Percentiles rank a stretch among this genome's conserved stretches.
phyloP scores from a whole-genome alignment of 2,329 filamentous ascomycete genomes.

The Helicocarpus griseus region DNA sequence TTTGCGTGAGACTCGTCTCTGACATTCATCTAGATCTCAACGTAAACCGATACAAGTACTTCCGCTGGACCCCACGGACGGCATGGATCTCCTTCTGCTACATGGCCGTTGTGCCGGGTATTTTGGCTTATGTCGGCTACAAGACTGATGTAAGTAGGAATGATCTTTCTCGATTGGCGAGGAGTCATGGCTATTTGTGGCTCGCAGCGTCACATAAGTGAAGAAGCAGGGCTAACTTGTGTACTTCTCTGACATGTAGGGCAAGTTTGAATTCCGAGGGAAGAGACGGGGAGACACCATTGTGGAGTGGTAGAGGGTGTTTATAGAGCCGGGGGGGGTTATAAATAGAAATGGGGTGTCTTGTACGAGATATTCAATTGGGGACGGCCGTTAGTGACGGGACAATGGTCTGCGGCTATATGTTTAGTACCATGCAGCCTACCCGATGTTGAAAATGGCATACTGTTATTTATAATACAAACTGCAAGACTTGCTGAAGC shows the following conservation, averaged over 20 bases:
- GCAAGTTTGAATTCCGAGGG: conserved; percentile 72
- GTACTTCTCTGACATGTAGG: conserved; percentile 43
- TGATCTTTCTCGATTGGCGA: not conserved
- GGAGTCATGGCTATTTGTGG: not conserved
- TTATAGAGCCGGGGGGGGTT: conserved; percentile 14
- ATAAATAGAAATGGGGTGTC: not conserved
- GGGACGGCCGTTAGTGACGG: not conserved
- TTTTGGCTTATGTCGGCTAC: conserved; percentile 64
- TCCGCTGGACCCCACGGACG: conserved; percentile 82
- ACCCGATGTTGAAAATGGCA: no score
- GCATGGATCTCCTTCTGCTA: conserved; percentile 73
- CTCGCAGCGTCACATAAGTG: no score
- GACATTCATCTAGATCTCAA: conserved; percentile 1
- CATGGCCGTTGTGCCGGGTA: conserved; percentile 59
- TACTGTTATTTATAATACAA: no score
- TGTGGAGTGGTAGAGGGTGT: conserved; percentile 56
- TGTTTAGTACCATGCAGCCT: no score
- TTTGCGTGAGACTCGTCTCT: not conserved
- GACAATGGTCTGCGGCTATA: no score
- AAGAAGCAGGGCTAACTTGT: not conserved
- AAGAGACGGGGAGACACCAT: conserved; percentile 85
- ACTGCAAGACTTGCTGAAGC: no score
- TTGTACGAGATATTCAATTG: not conserved
- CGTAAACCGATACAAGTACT: conserved; percentile 76
- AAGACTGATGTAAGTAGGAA: conserved; percentile 67